Base-by-base conservation (phyloP, 352 stramenopile species). In the Aphanomyces astaci region DNA sequence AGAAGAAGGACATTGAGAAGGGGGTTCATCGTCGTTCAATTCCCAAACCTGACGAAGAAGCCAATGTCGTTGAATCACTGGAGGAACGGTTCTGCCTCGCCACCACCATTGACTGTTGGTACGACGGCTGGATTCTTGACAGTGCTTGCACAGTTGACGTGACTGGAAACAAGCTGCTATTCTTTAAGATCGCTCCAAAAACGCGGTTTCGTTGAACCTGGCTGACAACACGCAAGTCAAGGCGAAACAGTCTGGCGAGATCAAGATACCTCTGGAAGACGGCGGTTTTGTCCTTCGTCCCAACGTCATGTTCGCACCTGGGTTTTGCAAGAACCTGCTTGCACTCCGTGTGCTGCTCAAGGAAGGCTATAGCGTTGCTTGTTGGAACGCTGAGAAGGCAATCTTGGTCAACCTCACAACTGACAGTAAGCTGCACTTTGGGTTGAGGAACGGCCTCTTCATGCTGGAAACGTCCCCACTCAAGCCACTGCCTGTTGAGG, bases 121-220 rank as follows among this genome's bases (percentile, higher is more conserved):
- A 55, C 48, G 19, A 55, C 48, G 28, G 9, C 15, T 55, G 48
- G 48, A 55, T 55, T 28, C 48, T 55, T 28, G 48, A 55, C 48
- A 55, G 48, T 24, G 48, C 19, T 22, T 55, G 48, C 25, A 55
- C 48, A 2, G 25, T 24, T 22, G 19, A 55, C 48, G 48, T 55
- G 17, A 55, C 48, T 1, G 48, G 48, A 13, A 28, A 55, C 48
- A 55, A 22, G 48, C 22, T 11, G 22, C 48, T 55, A 7, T 55
- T 55, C 28, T 10, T 11, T 24, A 55, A 55, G 48, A 1, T 17
- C 1, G 17, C 19, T 13, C 17, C 22, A 55, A 24, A 28, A 24
- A 24, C 25, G 19, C 15, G 25, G 48, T 55, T 24, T 22, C 9
- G 22, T 24, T 55, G 17, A 22, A 24, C 9, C 1, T 55, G 48